These are phyloP conservation scores for Amphicarpaea edgeworthii DNA, from an alignment of 306 rosid species.

Conservation along the genomic window DNA sequence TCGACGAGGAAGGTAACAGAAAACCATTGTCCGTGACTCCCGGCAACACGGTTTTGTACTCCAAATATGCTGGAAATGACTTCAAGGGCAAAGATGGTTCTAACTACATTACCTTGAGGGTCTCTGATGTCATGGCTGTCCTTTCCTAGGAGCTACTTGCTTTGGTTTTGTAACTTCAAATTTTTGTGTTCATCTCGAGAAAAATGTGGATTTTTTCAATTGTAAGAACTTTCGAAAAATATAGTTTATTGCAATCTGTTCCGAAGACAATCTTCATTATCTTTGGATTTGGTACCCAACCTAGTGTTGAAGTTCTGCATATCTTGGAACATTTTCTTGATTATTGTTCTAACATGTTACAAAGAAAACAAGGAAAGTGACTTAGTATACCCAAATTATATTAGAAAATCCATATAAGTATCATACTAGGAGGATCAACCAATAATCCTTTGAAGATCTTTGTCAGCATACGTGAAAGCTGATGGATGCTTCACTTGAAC, in stretches of 20 bases:
- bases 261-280: neutral
- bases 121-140: constrained; percentile 78
- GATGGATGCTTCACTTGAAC: too few relatives aligned
- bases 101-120: constrained; percentile 74
- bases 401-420: too few relatives aligned
- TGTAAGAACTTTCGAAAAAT: constrained; percentile 42
- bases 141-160: constrained; percentile 61
- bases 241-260: constrained; percentile 38
- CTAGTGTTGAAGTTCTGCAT: neutral
- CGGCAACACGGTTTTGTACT: constrained; percentile 81
- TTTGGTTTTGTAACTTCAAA: constrained; percentile 18
- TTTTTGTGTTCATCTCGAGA: constrained; percentile 34
- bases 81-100: constrained; percentile 92
- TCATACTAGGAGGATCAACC: too few relatives aligned
- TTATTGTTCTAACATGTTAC: neutral
- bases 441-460: too few relatives aligned
- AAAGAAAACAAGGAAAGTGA: neutral
- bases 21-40: constrained; percentile 59
- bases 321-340: neutral
- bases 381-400: too few relatives aligned
- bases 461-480: too few relatives aligned
- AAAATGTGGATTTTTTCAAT: constrained; percentile 30
- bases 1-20: constrained; percentile 80
- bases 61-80: constrained; percentile 84
- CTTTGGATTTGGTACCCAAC: neutral